phyloP scores from a whole-genome alignment of 2,329 filamentous ascomycete genomes.

The Shiraia bambusicola region DNA sequence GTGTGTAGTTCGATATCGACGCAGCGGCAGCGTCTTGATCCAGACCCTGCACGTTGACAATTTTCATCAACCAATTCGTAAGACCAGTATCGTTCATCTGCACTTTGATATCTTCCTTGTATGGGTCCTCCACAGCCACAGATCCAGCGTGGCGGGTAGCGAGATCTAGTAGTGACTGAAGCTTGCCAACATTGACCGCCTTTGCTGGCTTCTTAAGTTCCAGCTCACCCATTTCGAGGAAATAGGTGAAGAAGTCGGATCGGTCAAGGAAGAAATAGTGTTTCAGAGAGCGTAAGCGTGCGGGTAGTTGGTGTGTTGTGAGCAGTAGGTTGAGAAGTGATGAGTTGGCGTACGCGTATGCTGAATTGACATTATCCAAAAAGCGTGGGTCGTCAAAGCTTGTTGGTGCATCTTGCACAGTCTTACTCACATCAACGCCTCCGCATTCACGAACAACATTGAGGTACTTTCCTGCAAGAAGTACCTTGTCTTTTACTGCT shows the following conservation, averaged over 20 bases:
- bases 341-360: conserved; percentile 93
- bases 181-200: conserved; percentile 84
- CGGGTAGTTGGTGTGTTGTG: conserved; percentile 87
- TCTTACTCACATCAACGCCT: conserved; percentile 89
- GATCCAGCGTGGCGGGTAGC: conserved; percentile 95
- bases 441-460: conserved; percentile 98
- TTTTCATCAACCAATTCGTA: conserved; percentile 90
- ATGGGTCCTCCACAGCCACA: conserved; percentile 89
- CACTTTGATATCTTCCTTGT: conserved; percentile 97
- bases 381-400: conserved; percentile 92
- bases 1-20: conserved; percentile 68
- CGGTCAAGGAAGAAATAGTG: conserved; percentile 99
- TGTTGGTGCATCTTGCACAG: conserved; percentile 81
- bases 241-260: conserved; percentile 97
- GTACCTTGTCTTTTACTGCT: conserved; percentile 87
- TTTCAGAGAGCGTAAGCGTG: conserved; percentile 84
- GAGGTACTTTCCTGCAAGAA: conserved; percentile 94
- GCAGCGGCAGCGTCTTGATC: conserved; percentile 73
- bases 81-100: conserved; percentile 94
- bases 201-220: conserved; percentile 90
- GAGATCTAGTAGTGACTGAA: conserved; percentile 93
- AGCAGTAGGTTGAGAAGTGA: conserved; percentile 87
- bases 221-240: conserved; percentile 85
- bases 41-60: conserved; percentile 94
- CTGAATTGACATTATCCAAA: conserved; percentile 91